Evolutionary conservation across 2,329 filamentous ascomycete genomes (phyloP), one percentile per base, ranked within the genome.

Genomic region (Epichloe uncinata): DNA sequence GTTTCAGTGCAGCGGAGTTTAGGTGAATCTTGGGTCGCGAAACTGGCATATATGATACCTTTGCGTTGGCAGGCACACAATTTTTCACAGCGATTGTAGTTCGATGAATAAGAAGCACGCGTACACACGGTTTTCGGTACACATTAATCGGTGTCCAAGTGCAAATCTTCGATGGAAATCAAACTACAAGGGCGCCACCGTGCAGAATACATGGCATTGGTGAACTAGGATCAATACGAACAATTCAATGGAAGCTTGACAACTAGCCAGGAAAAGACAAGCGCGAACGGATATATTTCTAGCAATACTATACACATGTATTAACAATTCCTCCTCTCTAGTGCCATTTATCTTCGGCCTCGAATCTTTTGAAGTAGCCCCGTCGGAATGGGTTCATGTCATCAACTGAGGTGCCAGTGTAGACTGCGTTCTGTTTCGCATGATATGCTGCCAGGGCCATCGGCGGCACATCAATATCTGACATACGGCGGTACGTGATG

Each of bases 1-100:
- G 88, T 68, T 86, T 85, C 65, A 81, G 81, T 59, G 85, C 88
- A 54, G 79, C 95, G 69, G 93, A 98, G 69, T 96, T 97, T 57
- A 66, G 67, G 61, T 70, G 61, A 64, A 52, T 26, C 30, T 22
- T 34, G 42, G 16, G n/a, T 26, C 13, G 34, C 41, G 30, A 44
- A 33, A 30, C 13, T 40, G 20, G 13, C 33, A 18, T 26, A 37
- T 41, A 34, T 43, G 33, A 22, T 38, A 40, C 40, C 20, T 37
- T 26, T 34, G 30, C 33, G 12, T 30, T 33, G 1, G 18, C 18
- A 16, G 30, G 33, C n/a, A 30, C 26, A 30, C 11, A 18, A 50
- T 30, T 15, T 12, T 26, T 13, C n/a, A 36, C 18, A n/a, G 18
- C 38, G 16, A 30, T 26, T 26, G 8, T 15, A 16, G 30, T 26